Conservation (phyloP, 371 early-diverging fungal genomes). For the Syncephalis plumigaleata region DNA sequence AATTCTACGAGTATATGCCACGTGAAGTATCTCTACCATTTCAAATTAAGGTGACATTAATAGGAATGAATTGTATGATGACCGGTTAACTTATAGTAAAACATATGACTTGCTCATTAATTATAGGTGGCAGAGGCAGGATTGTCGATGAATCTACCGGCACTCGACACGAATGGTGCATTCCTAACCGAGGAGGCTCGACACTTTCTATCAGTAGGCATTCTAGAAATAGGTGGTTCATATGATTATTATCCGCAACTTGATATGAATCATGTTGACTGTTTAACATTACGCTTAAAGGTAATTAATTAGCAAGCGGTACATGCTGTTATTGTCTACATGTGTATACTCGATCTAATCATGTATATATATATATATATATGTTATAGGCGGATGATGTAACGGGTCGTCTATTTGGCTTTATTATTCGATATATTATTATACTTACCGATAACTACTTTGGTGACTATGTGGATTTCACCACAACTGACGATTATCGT, state of each 20-base stretch:
- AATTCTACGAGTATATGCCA: slow-evolving; percentile 15
- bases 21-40: slow-evolving; percentile 33
- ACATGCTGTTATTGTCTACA: too few relatives aligned
- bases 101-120: slow-evolving; percentile 9
- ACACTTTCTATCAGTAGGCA: slow-evolving; percentile 29
- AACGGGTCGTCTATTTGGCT: slow-evolving; percentile 45
- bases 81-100: not conserved
- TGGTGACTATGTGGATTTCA: slow-evolving; percentile 45
- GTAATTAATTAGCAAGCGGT: slow-evolving; percentile 17
- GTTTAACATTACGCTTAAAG: slow-evolving; percentile 38
- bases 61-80: too few relatives aligned
- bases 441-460: slow-evolving; percentile 62
- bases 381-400: slow-evolving; percentile 25
- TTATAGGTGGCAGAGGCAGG: slow-evolving; percentile 36
- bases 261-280: slow-evolving; percentile 34
- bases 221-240: slow-evolving; percentile 28
- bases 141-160: slow-evolving; percentile 34
- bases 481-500: slow-evolving; percentile 59
- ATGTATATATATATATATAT: not conserved
- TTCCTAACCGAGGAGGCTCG: slow-evolving; percentile 36
- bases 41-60: slow-evolving; percentile 22
- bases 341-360: too few relatives aligned
- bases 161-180: slow-evolving; percentile 52
- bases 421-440: slow-evolving; percentile 49
- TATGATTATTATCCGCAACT: slow-evolving; percentile 43